Evolutionary conservation across 495 filamentous ascomycete genomes (phyloP).

Genomic region (Filosporella fistucella): DNA sequence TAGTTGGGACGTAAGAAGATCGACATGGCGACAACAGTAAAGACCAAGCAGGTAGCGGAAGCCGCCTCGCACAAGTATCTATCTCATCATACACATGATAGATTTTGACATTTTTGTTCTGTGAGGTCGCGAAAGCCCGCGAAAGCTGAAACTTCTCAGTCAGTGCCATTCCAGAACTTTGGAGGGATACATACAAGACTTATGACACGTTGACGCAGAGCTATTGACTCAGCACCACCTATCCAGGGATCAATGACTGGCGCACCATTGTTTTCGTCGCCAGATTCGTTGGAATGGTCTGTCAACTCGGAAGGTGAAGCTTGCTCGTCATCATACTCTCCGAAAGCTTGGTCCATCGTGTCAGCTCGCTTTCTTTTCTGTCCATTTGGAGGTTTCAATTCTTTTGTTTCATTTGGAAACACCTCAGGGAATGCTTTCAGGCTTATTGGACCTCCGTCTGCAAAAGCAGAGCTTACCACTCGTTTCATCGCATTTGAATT

Average conservation of each 20-base stretch:
- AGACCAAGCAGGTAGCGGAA: slow-evolving; percentile 68
- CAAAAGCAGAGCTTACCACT: slow-evolving; percentile 38
- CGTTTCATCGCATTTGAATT: slow-evolving; percentile 30
- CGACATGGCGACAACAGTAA: slow-evolving; percentile 56
- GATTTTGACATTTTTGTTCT: slow-evolving; percentile 24
- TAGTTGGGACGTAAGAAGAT: slow-evolving; percentile 37
- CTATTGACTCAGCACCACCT: slow-evolving; percentile 36
- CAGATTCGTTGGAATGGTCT: slow-evolving; percentile 18
- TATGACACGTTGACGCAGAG: slow-evolving; percentile 34
- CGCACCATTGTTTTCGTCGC: slow-evolving; percentile 26
- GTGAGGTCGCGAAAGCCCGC: slow-evolving; percentile 5
- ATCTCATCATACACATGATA: slow-evolving; percentile 28
- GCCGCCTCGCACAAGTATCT: slow-evolving; percentile 53
- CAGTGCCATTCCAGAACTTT: background rate
- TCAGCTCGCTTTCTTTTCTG: slow-evolving; percentile 52
- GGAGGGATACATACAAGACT: slow-evolving; percentile 26
- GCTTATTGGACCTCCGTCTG: slow-evolving; percentile 32
- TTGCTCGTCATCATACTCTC: slow-evolving; percentile 21
- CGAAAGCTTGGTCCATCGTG: slow-evolving; percentile 40
- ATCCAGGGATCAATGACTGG: slow-evolving; percentile 20
- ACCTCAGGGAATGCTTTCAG: slow-evolving; percentile 40
- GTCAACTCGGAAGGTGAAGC: slow-evolving; percentile 11
- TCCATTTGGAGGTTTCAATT: slow-evolving; percentile 21
- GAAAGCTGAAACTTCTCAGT: slow-evolving; percentile 16
- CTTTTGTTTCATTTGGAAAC: slow-evolving; percentile 40